Percentiles rank a stretch among this genome's conserved stretches.
These are phyloP conservation scores for Rutstroemia sp. DNA, from an alignment of 2,329 filamentous ascomycete species.

Conservation along the genomic window DNA sequence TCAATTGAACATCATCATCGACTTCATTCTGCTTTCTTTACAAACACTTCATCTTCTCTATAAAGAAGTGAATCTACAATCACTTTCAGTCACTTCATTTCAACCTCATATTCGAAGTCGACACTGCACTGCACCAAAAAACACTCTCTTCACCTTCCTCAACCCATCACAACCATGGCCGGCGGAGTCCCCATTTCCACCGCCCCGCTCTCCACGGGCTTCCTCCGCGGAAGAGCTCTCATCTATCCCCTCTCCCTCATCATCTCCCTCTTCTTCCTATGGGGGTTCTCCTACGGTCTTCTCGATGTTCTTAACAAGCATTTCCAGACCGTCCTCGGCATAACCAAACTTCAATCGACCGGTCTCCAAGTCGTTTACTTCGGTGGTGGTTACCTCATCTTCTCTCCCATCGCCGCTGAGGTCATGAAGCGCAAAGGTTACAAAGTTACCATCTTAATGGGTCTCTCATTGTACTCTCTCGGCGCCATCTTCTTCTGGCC, in stretches of 20 bases:
- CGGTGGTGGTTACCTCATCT: slow-evolving; percentile 59
- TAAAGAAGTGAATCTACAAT: no score
- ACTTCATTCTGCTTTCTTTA: not conserved
- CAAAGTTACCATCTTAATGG: slow-evolving; percentile 70
- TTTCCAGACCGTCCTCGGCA: slow-evolving; percentile 56
- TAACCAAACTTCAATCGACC: slow-evolving; percentile 52
- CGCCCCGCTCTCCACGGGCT: slow-evolving; percentile 33
- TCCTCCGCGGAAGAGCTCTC: slow-evolving; percentile 32
- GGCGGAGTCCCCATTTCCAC: slow-evolving; percentile 34
- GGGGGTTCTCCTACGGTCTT: slow-evolving; percentile 84
- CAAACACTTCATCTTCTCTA: not conserved
- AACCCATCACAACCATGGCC: slow-evolving; percentile 30
- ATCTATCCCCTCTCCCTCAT: slow-evolving; percentile 49
- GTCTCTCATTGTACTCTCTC: slow-evolving; percentile 64
- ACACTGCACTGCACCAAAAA: not conserved
- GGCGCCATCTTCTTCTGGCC: slow-evolving; percentile 53
- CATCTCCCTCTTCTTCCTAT: slow-evolving; percentile 74
- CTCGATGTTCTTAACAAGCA: slow-evolving; percentile 73
- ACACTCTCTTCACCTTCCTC: not conserved
- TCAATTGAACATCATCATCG: not conserved
- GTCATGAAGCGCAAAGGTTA: slow-evolving; percentile 69
- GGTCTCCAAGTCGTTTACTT: slow-evolving; percentile 67
- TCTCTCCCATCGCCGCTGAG: slow-evolving; percentile 61
- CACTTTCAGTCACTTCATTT: no score
- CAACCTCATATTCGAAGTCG: no score